phyloP scores from a whole-genome alignment of 352 stramenopile species.

The Globisporangium recalcitrans region DNA sequence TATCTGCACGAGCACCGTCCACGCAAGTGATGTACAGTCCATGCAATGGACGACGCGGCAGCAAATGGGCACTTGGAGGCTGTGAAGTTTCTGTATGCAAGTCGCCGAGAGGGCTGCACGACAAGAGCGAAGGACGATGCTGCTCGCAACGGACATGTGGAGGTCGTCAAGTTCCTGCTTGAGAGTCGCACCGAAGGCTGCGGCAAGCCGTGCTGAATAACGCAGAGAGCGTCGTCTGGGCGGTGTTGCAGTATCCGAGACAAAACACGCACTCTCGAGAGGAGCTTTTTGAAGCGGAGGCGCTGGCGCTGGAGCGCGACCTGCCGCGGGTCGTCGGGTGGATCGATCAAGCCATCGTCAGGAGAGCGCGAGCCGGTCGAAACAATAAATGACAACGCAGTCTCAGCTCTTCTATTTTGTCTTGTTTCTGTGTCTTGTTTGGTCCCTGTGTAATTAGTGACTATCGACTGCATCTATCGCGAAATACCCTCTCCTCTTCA shows the following conservation, averaged over 20 bases:
- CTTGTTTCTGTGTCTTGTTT: neutral
- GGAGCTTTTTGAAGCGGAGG: neutral
- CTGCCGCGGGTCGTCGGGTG: neutral
- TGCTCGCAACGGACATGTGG: neutral
- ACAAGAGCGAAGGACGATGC: neutral
- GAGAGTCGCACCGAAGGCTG: no score
- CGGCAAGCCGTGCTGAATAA: neutral
- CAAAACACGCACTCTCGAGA: neutral
- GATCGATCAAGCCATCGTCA: neutral
- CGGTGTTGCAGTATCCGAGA: neutral
- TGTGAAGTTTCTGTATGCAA: neutral
- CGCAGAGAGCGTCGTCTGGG: neutral
- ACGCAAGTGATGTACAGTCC: neutral
- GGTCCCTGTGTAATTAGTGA: neutral
- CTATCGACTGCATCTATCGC: neutral
- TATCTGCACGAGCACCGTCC: neutral
- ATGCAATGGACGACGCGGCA: neutral
- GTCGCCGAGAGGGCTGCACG: neutral
- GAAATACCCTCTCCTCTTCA: neutral
- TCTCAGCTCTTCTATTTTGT: conserved; percentile 3
- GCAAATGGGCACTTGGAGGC: neutral
- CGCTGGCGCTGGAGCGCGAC: neutral
- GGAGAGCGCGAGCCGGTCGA: no score
- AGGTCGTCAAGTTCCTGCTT: neutral
- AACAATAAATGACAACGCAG: neutral